phyloP scores from a whole-genome alignment of 208 protist species.

The Leishmania major region DNA sequence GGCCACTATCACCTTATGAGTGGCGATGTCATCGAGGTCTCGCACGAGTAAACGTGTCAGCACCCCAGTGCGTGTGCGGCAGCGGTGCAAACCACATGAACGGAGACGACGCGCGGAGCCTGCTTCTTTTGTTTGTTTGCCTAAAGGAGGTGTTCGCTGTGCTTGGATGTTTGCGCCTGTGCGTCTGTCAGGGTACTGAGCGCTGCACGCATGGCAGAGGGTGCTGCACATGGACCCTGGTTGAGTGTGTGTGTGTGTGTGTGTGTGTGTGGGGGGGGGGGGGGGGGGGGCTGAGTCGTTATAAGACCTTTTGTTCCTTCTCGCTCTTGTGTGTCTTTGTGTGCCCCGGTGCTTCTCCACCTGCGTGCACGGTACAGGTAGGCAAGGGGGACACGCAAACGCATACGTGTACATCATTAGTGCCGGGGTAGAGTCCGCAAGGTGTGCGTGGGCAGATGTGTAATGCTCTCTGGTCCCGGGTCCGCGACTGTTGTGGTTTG shows the following conservation, averaged over 20 bases:
- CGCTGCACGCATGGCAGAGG: neutral
- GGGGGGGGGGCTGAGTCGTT: neutral
- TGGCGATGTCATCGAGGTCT: constrained; percentile 72
- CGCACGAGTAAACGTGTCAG: constrained; percentile 53
- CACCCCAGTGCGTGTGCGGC: neutral
- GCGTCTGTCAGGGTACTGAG: neutral
- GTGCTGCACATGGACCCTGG: neutral
- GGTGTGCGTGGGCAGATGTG: neutral
- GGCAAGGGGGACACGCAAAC: neutral
- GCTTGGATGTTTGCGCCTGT: neutral
- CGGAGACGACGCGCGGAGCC: neutral
- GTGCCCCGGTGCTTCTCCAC: neutral
- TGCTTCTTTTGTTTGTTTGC: neutral
- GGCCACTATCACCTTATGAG: constrained; percentile 72
- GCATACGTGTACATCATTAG: neutral
- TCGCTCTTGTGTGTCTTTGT: neutral
- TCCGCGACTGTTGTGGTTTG: neutral
- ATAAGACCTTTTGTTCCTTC: neutral
- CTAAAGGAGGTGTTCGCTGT: neutral
- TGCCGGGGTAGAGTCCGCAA: neutral
- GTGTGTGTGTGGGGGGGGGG: too few species aligned
- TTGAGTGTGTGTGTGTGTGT: neutral
- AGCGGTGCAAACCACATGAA: neutral
- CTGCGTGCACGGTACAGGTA: neutral
- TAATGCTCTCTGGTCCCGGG: neutral